Evolutionary conservation across 2,329 filamentous ascomycete genomes (phyloP).

Genomic region (Geoglossum cookeanum): DNA sequence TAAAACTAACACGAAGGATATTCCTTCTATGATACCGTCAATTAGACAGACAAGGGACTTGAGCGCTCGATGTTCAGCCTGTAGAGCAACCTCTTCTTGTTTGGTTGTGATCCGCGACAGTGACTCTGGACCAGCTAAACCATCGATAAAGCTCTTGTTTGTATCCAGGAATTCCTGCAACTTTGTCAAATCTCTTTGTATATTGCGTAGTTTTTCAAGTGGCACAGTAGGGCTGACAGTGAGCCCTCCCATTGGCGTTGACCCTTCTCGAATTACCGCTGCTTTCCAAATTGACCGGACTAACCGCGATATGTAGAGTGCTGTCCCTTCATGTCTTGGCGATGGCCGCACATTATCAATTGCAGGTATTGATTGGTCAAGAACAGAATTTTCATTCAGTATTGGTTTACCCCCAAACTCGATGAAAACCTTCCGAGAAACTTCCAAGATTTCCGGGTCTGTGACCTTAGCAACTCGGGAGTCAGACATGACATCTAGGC

Average conservation of each 20-base stretch:
- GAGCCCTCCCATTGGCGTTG: slow-evolving; percentile 38
- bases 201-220: slow-evolving; percentile 46
- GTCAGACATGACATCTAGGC: slow-evolving; percentile 56
- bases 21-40: slow-evolving; percentile 82
- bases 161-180: slow-evolving; percentile 64
- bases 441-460: slow-evolving; percentile 71
- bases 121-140: slow-evolving; percentile 76
- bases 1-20: slow-evolving; percentile 84
- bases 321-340: slow-evolving; percentile 72
- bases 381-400: slow-evolving; percentile 55
- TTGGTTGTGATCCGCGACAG: slow-evolving; percentile 59
- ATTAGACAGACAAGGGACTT: slow-evolving; percentile 73
- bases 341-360: slow-evolving; percentile 76
- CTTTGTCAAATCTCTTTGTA: slow-evolving; percentile 65
- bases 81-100: slow-evolving; percentile 78
- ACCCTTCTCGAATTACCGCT: slow-evolving; percentile 42
- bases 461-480: slow-evolving; percentile 50
- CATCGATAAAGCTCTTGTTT: slow-evolving; percentile 87
- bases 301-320: slow-evolving; percentile 73
- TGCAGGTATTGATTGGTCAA: slow-evolving; percentile 40
- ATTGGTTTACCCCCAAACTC: slow-evolving; percentile 80
- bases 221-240: slow-evolving; percentile 48
- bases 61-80: slow-evolving; percentile 85
- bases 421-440: slow-evolving; percentile 73
- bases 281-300: slow-evolving; percentile 77